These are phyloP conservation scores for Themeda triandra DNA, from an alignment of 176 grass and related monocot genomes.

Conservation along the genomic window DNA sequence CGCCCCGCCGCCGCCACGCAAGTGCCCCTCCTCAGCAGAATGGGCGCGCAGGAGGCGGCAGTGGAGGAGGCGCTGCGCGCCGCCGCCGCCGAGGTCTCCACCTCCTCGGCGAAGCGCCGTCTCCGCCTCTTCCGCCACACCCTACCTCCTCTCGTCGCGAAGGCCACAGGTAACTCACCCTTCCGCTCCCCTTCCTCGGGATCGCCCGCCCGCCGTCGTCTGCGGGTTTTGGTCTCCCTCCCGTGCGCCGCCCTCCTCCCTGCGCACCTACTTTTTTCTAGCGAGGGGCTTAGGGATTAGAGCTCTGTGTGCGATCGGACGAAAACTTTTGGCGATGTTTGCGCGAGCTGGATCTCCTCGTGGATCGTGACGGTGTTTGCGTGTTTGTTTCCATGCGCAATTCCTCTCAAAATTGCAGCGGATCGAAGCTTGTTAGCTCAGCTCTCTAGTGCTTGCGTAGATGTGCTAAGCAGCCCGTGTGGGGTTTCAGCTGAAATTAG, in stretches of 20 bases:
- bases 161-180: constrained; percentile 21
- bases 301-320: constrained; percentile 4
- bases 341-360: too few species aligned
- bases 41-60: constrained; percentile 47
- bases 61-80: constrained; percentile 54
- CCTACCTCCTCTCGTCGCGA: constrained; percentile 49
- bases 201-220: neutral
- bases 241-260: too few species aligned
- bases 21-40: constrained; percentile 8
- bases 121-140: constrained; percentile 69
- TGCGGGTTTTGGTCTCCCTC: too few species aligned
- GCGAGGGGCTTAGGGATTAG: too few species aligned
- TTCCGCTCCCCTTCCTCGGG: neutral
- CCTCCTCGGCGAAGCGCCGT: constrained; percentile 69
- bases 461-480: neutral
- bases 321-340: neutral
- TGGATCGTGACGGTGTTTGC: too few species aligned
- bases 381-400: too few species aligned
- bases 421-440: too few species aligned
- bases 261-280: too few species aligned
- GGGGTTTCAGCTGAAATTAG: neutral
- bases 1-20: constrained; percentile 13
- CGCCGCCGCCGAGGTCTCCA: constrained; percentile 67
- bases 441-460: neutral
- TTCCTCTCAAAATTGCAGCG: too few species aligned